Base-by-base conservation (phyloP, 805 yeast species). In the Pichia kluyveri region DNA sequence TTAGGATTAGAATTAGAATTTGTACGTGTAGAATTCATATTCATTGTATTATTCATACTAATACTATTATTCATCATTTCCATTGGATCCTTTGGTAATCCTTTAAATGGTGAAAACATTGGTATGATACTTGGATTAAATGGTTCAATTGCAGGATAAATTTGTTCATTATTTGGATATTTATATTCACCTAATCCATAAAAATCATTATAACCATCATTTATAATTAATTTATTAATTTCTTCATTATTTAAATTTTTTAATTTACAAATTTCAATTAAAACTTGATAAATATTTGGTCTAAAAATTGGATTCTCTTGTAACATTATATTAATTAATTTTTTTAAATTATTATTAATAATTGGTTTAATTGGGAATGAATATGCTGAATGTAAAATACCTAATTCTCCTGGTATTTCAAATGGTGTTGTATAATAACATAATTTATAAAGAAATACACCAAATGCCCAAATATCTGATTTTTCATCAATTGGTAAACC, bases 401-500 rank as follows among this genome's bases (percentile, higher is more conserved):
- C 96, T 57, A 87, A 73, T 54, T 87, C 96, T 11, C 82, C 83
- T 38, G 88, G 87, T 40, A 84, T 82, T 66, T 91, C 99, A 64
- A 93, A 91, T 1, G 99, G 99, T 1, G 99, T 91, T 1, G 85
- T 90, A 65, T 87, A 91, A 67, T 85, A 91, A 66, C 96, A 83
- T 52, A 91, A 70, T 62, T 91, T 91, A 71, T 86, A 91, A 44
- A 93, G 71, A 53, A 93, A 86, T 32, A 93, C 83, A 11, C 99
- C 99, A 43, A 91, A 69, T 0, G 99, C 99, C 99, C 99, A 91
- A 43, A 91, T 86, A 67, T 91, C 99, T 8, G 91, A 75, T 65
- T 88, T 88, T 58, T 90, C 95, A 65, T 91, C 93, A 39, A 91
- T 85, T 2, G 96, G 93, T 42, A 80, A 69, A 8, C 89, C 86